phyloP scores from a whole-genome alignment of 2,329 filamentous ascomycete genomes.

The Raffaelea arxii region DNA sequence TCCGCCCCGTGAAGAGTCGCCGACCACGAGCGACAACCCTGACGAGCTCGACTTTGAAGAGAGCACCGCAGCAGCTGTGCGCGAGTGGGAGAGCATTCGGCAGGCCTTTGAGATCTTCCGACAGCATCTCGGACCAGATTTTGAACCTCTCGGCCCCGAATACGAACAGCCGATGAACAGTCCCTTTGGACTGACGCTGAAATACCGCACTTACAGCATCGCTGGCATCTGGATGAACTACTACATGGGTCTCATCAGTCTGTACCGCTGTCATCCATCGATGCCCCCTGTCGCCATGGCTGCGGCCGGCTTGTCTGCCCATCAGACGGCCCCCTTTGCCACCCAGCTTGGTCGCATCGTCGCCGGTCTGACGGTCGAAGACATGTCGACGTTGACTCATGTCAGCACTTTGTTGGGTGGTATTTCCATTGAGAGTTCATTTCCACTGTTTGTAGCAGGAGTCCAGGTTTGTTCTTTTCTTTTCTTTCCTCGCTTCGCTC shows the following conservation, averaged over 20 bases:
- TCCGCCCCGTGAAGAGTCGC: conserved; percentile 32
- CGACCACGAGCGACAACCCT: conserved; percentile 29
- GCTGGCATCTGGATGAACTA: conserved; percentile 81
- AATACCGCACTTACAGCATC: conserved; percentile 81
- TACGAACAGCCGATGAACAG: conserved; percentile 51
- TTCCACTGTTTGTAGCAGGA: conserved; percentile 79
- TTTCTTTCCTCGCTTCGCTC: neutral
- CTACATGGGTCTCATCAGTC: conserved; percentile 73
- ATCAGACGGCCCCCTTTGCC: conserved; percentile 60
- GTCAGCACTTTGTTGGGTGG: conserved; percentile 72
- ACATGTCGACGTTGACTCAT: conserved; percentile 39
- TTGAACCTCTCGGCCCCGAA: conserved; percentile 64
- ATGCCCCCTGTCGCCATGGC: conserved; percentile 91
- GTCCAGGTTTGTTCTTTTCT: conserved; percentile 47
- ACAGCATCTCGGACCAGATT: conserved; percentile 60
- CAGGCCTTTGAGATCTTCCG: conserved; percentile 60
- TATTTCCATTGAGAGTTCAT: conserved; percentile 71
- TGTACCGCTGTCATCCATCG: conserved; percentile 72
- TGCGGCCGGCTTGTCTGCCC: conserved; percentile 69
- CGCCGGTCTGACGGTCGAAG: conserved; percentile 56
- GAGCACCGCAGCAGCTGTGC: conserved; percentile 58
- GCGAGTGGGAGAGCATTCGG: conserved; percentile 70
- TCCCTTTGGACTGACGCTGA: conserved; percentile 72
- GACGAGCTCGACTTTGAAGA: conserved; percentile 51
- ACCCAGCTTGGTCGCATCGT: conserved; percentile 71